Percentiles rank a stretch among this genome's conserved stretches.
Evolutionary conservation across 768 basidiomycete genomes (phyloP).

Genomic region (Psilocybe cubensis): DNA sequence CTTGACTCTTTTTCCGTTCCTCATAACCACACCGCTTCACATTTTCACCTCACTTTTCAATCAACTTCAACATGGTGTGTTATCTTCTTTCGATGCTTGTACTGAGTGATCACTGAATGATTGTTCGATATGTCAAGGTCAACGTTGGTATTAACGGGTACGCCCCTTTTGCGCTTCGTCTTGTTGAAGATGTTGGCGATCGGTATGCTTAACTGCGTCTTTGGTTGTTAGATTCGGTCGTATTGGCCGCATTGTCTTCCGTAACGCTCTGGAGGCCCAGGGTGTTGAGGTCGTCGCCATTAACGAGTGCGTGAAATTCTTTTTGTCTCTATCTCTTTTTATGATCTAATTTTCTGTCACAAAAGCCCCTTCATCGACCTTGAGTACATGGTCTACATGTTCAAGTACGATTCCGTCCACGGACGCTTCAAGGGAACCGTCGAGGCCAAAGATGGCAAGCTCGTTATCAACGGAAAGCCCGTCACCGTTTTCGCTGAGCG

Average conservation of each 20-base stretch:
- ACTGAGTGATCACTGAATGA: background rate
- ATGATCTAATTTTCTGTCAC: background rate
- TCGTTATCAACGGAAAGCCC: constrained; percentile 78
- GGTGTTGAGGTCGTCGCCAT: constrained; percentile 89
- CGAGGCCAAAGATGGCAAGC: constrained; percentile 85
- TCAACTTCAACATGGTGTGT: constrained; percentile 26
- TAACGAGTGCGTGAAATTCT: constrained; percentile 83
- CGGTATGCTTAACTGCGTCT: background rate
- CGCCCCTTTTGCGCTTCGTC: constrained; percentile 9
- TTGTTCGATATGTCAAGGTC: constrained; percentile 43
- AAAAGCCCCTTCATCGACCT: constrained; percentile 95
- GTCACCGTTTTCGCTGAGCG: constrained; percentile 84
- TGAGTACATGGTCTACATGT: constrained; percentile 99
- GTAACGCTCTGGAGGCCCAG: constrained; percentile 82
- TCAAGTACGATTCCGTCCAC: constrained; percentile 96
- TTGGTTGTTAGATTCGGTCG: constrained; percentile 65
- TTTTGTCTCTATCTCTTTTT: background rate
- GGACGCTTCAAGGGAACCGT: constrained; percentile 89
- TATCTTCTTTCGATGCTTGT: background rate
- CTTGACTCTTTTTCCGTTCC: constrained; percentile 17
- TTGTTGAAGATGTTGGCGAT: background rate
- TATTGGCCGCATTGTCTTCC: constrained; percentile 98
- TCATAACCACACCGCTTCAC: constrained; percentile 8
- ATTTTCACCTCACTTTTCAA: constrained; percentile 3
- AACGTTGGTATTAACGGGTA: constrained; percentile 98